Base-by-base conservation (phyloP, 1,284 basidiomycete genomes). In the Jaminaea rosea region DNA sequence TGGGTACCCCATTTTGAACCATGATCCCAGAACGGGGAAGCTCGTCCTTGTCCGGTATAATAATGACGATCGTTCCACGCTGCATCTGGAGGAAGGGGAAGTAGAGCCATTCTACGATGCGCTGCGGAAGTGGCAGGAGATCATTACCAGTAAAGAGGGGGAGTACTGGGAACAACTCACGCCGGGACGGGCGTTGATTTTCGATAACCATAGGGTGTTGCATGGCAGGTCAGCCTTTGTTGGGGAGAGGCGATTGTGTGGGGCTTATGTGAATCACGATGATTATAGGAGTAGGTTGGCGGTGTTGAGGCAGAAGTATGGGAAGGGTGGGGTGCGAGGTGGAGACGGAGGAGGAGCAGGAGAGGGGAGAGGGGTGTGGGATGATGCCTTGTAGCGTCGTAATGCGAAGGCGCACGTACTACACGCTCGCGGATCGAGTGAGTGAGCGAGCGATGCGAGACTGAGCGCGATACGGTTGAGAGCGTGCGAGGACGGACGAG, bases 191-290 rank as follows among this genome's bases (percentile, higher is more conserved):
- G 85, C 84, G 27, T 80, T 97, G 47, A 83, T 91, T 31, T 81
- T 94, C 48, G 87, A 98, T 75, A 97, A 98, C 70, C 88, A 94
- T 74, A 82, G 93, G 10, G 88, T 97, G 2, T 78, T 98, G 49
- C 94, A 97, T 63, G 93, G 93, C 5, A 84, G 93, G 7, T 87
- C 88, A 0, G 82, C 84, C 0, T 98, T 96, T 71, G 81, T 82
- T 1, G 93, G 94, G 3, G 82, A 83, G 67, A 82, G 93, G 2
- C 80, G 88, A 1, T 88, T 98, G 82, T 97, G 93, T 65, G 93
- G 93, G 0, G 92, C 92, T 0, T 98, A 98, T 34, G 50, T 69
- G 7, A 57, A 57, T 13, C 65, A 64, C 49, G 69, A 72, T 47
- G 69, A 70, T 47, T 68, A 62, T 44, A 45, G 65, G 11, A 56